phyloP scores from a whole-genome alignment of 495 filamentous ascomycete species.

The Amorphotheca resinae region DNA sequence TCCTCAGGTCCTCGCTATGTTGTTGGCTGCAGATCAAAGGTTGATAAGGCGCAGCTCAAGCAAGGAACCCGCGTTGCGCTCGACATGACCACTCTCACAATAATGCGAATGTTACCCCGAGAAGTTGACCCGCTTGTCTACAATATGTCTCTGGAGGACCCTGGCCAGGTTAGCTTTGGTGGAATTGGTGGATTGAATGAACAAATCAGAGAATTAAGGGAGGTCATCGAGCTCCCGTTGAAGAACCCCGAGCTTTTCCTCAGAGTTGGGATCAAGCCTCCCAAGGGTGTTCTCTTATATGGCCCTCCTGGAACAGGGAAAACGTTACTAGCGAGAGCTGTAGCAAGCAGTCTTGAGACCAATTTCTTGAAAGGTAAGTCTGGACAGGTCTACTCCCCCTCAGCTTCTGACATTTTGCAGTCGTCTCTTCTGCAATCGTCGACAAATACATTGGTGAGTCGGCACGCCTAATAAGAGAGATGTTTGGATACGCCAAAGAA shows the following conservation, averaged over 20 bases:
- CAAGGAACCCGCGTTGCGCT: conserved; percentile 96
- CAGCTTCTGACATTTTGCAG: conserved; percentile 30
- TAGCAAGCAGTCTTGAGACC: conserved; percentile 93
- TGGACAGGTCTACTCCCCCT: background rate
- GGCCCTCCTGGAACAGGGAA: conserved; percentile 98
- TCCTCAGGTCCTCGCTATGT: conserved; percentile 97
- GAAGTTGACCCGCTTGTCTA: conserved; percentile 98
- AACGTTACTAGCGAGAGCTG: conserved; percentile 86
- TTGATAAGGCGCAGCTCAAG: conserved; percentile 92
- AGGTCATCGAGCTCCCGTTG: conserved; percentile 94
- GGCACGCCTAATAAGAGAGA: conserved; percentile 91
- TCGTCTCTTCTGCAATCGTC: conserved; percentile 98
- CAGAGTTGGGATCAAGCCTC: conserved; percentile 96
- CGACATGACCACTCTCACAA: conserved; percentile 99
- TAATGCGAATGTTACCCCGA: conserved; percentile 98
- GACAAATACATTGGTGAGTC: conserved; percentile 99
- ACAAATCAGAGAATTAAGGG: conserved; percentile 92
- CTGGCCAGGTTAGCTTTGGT: conserved; percentile 95
- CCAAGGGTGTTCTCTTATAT: conserved; percentile 94
- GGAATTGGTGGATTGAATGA: conserved; percentile 98
- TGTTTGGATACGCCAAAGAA: conserved; percentile 99
- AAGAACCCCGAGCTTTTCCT: conserved; percentile 99
- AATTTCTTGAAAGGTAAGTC: conserved; percentile 90
- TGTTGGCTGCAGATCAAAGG: conserved; percentile 95
- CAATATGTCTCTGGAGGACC: conserved; percentile 99